Evolutionary conservation across 768 basidiomycete genomes (phyloP).

Genomic region (Gymnopilus dilepis): DNA sequence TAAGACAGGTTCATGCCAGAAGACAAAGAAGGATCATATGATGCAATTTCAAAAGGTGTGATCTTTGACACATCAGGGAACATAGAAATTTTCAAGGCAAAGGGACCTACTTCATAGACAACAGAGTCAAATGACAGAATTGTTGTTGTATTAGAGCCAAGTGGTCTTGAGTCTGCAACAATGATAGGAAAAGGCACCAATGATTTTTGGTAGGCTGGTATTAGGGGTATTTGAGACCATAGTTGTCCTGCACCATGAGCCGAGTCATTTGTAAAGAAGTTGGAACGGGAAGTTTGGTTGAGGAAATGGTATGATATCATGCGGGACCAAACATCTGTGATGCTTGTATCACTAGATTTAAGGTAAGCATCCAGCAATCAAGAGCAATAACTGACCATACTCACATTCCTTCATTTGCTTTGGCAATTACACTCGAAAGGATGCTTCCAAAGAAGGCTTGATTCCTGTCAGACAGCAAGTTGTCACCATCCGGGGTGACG

Average conservation of each 20-base stretch:
- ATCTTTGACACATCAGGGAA: conserved; percentile 55
- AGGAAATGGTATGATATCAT: conserved; percentile 77
- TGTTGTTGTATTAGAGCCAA: conserved; percentile 47
- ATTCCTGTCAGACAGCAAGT: conserved; percentile 51
- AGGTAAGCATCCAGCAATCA: neutral
- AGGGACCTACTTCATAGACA: conserved; percentile 59
- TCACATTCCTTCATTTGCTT: conserved; percentile 58
- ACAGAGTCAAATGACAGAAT: conserved; percentile 44
- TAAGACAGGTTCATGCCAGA: conserved; percentile 69
- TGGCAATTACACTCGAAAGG: conserved; percentile 59
- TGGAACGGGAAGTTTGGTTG: conserved; percentile 60
- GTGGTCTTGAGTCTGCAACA: conserved; percentile 57
- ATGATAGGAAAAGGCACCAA: conserved; percentile 72
- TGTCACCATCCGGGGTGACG: conserved; percentile 55
- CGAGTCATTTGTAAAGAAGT: conserved; percentile 64
- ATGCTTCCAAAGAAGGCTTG: conserved; percentile 59
- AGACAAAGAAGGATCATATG: conserved; percentile 74
- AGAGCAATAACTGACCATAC: conserved; percentile 25
- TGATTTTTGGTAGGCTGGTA: conserved; percentile 55
- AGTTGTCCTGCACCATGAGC: conserved; percentile 77
- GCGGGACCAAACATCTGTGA: conserved; percentile 69
- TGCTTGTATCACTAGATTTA: conserved; percentile 57
- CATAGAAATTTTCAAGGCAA: neutral
- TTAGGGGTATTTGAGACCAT: conserved; percentile 60
- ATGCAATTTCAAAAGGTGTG: conserved; percentile 70